Evolutionary conservation across 2,329 filamentous ascomycete genomes (phyloP), one percentile per base, ranked within the genome.

Genomic region (Diplodia sapinea): DNA sequence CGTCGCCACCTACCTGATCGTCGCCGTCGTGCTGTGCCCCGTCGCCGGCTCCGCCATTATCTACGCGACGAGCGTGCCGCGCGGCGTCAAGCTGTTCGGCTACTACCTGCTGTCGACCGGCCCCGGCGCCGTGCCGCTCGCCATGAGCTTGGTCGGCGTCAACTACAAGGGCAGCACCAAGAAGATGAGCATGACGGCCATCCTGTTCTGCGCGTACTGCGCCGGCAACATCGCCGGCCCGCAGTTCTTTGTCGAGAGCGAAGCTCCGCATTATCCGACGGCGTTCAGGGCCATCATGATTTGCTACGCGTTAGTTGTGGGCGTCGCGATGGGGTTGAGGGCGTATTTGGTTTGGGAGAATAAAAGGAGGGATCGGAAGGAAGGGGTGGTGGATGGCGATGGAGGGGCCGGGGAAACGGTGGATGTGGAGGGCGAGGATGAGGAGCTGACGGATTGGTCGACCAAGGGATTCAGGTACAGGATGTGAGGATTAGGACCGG

Each of bases 151-250:
- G 3, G 62, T 68, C 17, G 72, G 71, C 4, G 71, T 73, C 4
- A 76, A 76, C 61, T 72, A 72, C 54, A 74, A 71, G 52, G 73
- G 73, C 17, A 70, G 74, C 31, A 77, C 76, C 7, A 76, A 76
- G 65, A 76, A 76, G 62, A 74, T 75, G 67, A 76, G 75, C 2
- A 61, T 61, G 62, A 54, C 51, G 23, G 67, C 67, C n/a, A 51
- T 68, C 3, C 49, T 68, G 26, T 68, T 63, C 26, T 33, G 47
- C 38, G 52, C 51, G 13, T 68, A 63, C 63, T 68, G 67, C 54
- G 67, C 57, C 12, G 67, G 67, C 0, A 59, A 68, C 12, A 61
- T 68, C 6, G 62, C 57, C 0, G 67, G 54, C 12, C 67, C 67
- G 31, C 67, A 68, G 40, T 61, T 68, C 29, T 68, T 68, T 15